These are phyloP conservation scores for Bisporella sp. DNA, from an alignment of 2,329 filamentous ascomycete species.

Conservation along the genomic window DNA sequence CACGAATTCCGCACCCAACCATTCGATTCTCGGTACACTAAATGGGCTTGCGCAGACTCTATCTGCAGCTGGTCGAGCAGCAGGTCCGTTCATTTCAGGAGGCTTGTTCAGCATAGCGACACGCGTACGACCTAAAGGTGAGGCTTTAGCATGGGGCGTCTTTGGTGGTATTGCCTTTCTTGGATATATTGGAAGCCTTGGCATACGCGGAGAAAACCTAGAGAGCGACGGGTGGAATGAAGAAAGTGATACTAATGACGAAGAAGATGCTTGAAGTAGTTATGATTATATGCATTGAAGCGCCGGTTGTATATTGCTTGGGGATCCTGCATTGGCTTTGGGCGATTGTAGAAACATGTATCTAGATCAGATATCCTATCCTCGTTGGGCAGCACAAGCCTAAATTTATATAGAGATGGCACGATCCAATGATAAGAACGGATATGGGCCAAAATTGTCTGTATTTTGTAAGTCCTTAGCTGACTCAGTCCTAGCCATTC, in stretches of 20 bases:
- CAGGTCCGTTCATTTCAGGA: constrained; percentile 84
- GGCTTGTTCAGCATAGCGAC: constrained; percentile 76
- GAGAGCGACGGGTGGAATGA: constrained; percentile 47
- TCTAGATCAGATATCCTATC: too few relatives aligned
- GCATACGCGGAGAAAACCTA: constrained; percentile 58
- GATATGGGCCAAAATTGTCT: too few relatives aligned
- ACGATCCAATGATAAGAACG: too few relatives aligned
- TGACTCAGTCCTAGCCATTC: too few relatives aligned
- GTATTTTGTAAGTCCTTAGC: too few relatives aligned
- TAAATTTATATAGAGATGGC: too few relatives aligned
- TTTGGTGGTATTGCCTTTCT: constrained; percentile 78
- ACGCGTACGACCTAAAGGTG: constrained; percentile 69
- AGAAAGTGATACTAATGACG: constrained; percentile 14
- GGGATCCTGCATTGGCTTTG: too few relatives aligned
- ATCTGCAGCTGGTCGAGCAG: constrained; percentile 80
- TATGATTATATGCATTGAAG: too few relatives aligned
- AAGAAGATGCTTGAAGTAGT: constrained; percentile 12
- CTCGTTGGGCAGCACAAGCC: too few relatives aligned
- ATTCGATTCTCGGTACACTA: constrained; percentile 78
- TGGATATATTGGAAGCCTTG: constrained; percentile 73
- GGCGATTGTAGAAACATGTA: too few relatives aligned
- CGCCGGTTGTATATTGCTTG: too few relatives aligned
- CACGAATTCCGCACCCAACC: constrained; percentile 84
- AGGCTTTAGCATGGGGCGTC: constrained; percentile 76
- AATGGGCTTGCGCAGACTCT: constrained; percentile 94